A percentile compares a stretch with the other conserved stretches of the same genome.
Conservation (phyloP, 2,329 filamentous ascomycete genomes). For the Paecilomyces sp. region DNA sequence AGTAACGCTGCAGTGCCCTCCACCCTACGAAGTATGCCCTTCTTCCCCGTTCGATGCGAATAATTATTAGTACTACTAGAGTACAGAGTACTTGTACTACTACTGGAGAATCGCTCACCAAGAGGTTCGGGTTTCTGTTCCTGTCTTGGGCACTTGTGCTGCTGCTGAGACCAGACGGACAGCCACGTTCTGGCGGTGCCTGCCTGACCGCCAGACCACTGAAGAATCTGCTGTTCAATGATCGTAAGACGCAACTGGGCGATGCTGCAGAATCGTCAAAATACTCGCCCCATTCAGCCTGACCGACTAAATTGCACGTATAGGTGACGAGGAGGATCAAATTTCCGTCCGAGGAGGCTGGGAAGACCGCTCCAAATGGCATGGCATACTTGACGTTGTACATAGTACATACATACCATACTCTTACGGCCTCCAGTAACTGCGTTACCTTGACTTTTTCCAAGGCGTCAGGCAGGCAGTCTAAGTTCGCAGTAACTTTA, state of each 20-base stretch:
- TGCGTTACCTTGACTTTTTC: no score
- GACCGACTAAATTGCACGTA: background rate
- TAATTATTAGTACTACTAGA: no score
- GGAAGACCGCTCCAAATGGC: background rate
- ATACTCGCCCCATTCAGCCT: background rate
- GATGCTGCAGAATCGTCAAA: background rate
- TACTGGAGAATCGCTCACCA: background rate
- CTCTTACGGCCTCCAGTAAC: no score
- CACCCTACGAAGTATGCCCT: background rate
- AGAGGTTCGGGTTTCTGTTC: constrained; percentile 2
- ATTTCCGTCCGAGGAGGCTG: background rate
- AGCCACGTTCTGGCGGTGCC: background rate
- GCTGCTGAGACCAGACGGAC: constrained; percentile 7
- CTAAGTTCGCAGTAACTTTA: background rate
- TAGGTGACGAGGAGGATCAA: background rate
- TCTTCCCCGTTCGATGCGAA: background rate
- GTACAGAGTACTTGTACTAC: no score
- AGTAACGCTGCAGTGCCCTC: background rate
- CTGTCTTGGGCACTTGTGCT: constrained; percentile 22
- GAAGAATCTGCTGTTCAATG: background rate
- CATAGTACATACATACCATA: background rate
- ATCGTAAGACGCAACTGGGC: background rate
- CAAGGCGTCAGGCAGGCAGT: no score
- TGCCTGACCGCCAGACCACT: background rate
- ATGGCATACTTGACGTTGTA: background rate